A percentile compares a stretch with the other conserved stretches of the same genome.
These are phyloP conservation scores for Solanum pennellii DNA, from an alignment of 257 asterid species.

Conservation along the genomic window DNA sequence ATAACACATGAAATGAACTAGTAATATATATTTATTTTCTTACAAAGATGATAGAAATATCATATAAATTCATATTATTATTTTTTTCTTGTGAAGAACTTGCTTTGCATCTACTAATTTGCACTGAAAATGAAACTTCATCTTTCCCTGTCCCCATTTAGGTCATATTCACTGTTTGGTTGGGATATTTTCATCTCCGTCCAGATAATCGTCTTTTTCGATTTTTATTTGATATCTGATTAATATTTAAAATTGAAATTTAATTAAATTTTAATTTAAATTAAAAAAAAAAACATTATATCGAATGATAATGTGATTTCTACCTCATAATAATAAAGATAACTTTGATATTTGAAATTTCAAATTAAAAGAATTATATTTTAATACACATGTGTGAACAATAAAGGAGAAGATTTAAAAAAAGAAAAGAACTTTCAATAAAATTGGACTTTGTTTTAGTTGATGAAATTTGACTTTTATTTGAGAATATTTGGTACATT, in stretches of 20 bases:
- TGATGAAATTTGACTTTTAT: not conserved
- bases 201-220: fast-evolving
- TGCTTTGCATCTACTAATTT: not conserved
- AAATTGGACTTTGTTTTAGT: not conserved
- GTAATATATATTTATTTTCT: not conserved
- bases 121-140: not conserved
- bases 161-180: not conserved
- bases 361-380: not conserved
- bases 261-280: no score
- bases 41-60: not conserved
- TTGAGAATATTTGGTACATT: not conserved
- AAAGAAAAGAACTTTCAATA: not conserved
- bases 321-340: not conserved
- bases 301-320: no score
- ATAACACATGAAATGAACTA: not conserved
- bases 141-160: not conserved
- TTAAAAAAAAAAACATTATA: no score
- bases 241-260: no score
- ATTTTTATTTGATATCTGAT: no score
- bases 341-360: not conserved
- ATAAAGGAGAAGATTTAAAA: not conserved
- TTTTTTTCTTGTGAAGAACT: not conserved
- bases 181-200: not conserved
- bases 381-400: not conserved
- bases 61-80: not conserved